Evolutionary conservation across 257 asterid species (phyloP), one percentile per base, ranked within the genome.

Genomic region (Solanum corneliomulleri): DNA sequence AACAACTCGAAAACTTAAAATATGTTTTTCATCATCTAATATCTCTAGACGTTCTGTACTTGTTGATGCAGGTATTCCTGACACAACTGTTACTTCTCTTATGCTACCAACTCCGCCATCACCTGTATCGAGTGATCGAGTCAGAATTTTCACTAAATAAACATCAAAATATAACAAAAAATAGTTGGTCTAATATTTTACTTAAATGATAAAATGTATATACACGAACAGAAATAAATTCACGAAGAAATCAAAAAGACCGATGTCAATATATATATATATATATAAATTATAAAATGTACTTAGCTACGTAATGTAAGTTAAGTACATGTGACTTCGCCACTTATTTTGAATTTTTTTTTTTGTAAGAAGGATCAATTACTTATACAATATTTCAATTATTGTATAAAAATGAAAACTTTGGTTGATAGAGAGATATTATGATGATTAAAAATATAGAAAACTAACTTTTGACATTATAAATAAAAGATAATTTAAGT

Each of bases 1-100:
- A 6, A 96, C 97, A 2, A 95, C 99, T 11, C 96, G 86, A 82
- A 96, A 96, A 85, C 98, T 95, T 82, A 96, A 77, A 6, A 96
- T 85, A 68, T 91, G 97, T 56, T 88, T 91, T 7, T 88, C 90
- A 64, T 96, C 99, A 83, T 95, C 99, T 66, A 96, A 89, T 82
- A 96, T 94, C 89, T 96, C 98, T 13, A 96, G 93, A 71, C 97
- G 92, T 90, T 96, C 99, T 16, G 99, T 96, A 86, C 98, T 93
- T 41, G 98, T 94, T 12, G 98, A 91, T 14, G 99, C 99, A 37
- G 98, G 99, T 31, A 96, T 90, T 16, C 99, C 99, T 35, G 99
- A 94, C 3, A 96, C 96, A 8, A 95, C 98, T 3, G 97, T 91
- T 42, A 96, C 95, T 89, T 96, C 98, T 76, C 99, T 89, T 12